Evolutionary conservation across 768 basidiomycete species (phyloP).

Genomic region (Suillus americanus): DNA sequence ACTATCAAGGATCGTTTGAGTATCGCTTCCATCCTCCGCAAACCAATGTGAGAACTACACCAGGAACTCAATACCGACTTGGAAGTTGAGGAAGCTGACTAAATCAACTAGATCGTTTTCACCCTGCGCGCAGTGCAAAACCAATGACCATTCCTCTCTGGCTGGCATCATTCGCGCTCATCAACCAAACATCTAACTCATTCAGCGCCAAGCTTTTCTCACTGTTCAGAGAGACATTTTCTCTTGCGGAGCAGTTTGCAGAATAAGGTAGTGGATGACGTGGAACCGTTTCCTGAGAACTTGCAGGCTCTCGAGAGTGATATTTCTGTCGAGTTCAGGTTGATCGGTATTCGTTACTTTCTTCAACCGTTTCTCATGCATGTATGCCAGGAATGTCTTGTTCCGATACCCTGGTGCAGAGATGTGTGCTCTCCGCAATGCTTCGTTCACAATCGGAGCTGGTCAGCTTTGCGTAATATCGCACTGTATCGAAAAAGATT

Average conservation of each 20-base stretch:
- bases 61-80: conserved; percentile 36
- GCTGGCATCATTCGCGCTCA: conserved; percentile 60
- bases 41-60: conserved; percentile 57
- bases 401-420: conserved; percentile 64
- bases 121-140: conserved; percentile 60
- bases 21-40: conserved; percentile 44
- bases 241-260: conserved; percentile 54
- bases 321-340: conserved; percentile 58
- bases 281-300: conserved; percentile 48
- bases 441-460: conserved; percentile 67
- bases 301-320: conserved; percentile 45
- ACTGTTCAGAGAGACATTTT: conserved; percentile 56
- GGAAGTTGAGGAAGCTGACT: conserved; percentile 9
- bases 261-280: conserved; percentile 61
- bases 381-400: conserved; percentile 54
- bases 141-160: conserved; percentile 64
- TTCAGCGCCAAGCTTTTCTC: conserved; percentile 51
- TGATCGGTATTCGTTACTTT: conserved; percentile 15
- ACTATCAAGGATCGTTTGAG: conserved; percentile 27
- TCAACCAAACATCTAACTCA: conserved; percentile 50
- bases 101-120: conserved; percentile 50
- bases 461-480: conserved; percentile 79
- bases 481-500: too few species aligned
- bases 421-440: conserved; percentile 52
- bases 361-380: conserved; percentile 2